Conservation (phyloP, 2,329 filamentous ascomycete genomes). For the Fusarium incarnatum region DNA sequence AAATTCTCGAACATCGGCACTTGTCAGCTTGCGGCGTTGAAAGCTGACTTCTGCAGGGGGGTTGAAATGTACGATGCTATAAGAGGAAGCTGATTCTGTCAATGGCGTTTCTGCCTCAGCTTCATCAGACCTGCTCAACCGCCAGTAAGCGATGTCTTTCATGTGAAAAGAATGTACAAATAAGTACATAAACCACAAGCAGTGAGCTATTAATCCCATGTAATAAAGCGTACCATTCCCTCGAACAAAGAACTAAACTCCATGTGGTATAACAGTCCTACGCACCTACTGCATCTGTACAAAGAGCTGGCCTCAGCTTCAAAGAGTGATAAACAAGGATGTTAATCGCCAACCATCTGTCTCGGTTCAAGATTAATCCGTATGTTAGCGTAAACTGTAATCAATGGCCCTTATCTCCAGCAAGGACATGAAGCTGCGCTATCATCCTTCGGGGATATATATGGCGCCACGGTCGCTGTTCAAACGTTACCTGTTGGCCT, state of each 20-base stretch:
- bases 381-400: not conserved
- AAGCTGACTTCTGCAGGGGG: not conserved
- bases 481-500: not conserved
- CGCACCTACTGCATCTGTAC: slow-evolving; percentile 4
- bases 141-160: not conserved
- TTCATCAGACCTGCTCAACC: not conserved
- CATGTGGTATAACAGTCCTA: not conserved
- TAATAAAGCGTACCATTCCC: not conserved
- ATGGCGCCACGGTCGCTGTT: slow-evolving; percentile 8
- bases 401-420: not conserved
- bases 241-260: not conserved
- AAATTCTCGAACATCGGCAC: not conserved
- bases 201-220: fast-evolving
- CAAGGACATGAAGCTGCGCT: not conserved
- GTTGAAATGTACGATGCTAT: not conserved
- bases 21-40: not conserved
- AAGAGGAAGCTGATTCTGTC: slow-evolving; percentile 2
- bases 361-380: not conserved
- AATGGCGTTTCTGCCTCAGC: not conserved
- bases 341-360: not conserved
- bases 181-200: not conserved
- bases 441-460: slow-evolving; percentile 10
- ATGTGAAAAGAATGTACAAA: not conserved
- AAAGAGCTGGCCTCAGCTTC: slow-evolving; percentile 7
- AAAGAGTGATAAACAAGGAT: slow-evolving; percentile 2